Base-by-base conservation (phyloP, 2,329 filamentous ascomycete species). In the Aspergillus hiratsukae region DNA sequence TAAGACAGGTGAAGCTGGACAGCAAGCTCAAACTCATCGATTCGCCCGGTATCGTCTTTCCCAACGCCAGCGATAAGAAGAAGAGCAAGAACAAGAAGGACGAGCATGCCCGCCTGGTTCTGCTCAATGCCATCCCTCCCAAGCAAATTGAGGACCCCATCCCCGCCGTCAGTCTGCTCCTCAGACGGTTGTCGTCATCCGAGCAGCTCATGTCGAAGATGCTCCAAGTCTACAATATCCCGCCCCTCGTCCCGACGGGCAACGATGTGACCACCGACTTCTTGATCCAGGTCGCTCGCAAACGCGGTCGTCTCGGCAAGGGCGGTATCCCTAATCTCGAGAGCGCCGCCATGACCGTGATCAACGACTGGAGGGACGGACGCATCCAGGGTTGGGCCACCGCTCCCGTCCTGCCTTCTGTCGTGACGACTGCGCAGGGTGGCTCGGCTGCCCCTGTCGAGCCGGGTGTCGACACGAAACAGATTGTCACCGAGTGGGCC, bases 301-400 rank as follows among this genome's bases (percentile, higher is more conserved):
- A 96, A 80, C 84, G 94, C 58, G 94, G 94, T 53, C 82, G 94
- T 56, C 81, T 99, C 17, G 91, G 93, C 51, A 88, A 89, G 64
- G 92, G 93, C 21, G 94, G 94, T 60, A 83, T 97, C 17, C 94
- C 94, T 46, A 99, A 97, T 74, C 75, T 97, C 57, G 81, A 86
- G 64, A 87, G 89, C 53, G 93, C 94, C 7, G 94, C 93, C 61
- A 93, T 94, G 83, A 88, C 90, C 0, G 92, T 99, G 55, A 86
- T 99, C 56, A 94, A 87, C n/a, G 94, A 99, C 78, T 96, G 94
- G 90, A 85, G 94, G 64, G 93, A 97, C 72, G 93, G 92, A 27
- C 85, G 94, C 52, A 95, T 99, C 66, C 91, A 95, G 75, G 92
- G 92, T 56, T 96, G 92, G 92, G 84, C 87, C 49, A 88, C 91